phyloP scores from a whole-genome alignment of 495 filamentous ascomycete genomes.

The Aspergillus incahuasiensis region DNA sequence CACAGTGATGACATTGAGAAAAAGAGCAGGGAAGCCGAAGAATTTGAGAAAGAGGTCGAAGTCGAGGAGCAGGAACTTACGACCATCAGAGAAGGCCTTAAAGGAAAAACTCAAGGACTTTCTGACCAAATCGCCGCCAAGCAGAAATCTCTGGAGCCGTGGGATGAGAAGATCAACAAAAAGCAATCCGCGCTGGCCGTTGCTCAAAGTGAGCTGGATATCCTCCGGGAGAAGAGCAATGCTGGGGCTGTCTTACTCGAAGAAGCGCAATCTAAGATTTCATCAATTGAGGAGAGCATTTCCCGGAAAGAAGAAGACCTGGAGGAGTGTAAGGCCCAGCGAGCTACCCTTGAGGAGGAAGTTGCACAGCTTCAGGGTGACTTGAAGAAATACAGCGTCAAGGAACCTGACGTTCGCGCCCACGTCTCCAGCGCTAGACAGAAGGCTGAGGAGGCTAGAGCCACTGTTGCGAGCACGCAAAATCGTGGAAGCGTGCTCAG shows the following conservation, averaged over 20 bases:
- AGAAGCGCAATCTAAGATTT: slow-evolving; percentile 78
- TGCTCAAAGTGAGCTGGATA: slow-evolving; percentile 88
- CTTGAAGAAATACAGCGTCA: slow-evolving; percentile 61
- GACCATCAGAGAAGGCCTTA: slow-evolving; percentile 73
- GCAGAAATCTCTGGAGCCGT: slow-evolving; percentile 92
- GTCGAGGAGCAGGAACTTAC: slow-evolving; percentile 77
- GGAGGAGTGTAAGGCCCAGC: slow-evolving; percentile 68
- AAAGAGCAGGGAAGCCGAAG: slow-evolving; percentile 61
- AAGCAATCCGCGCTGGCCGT: slow-evolving; percentile 92
- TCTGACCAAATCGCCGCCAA: slow-evolving; percentile 89
- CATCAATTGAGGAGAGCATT: slow-evolving; percentile 63
- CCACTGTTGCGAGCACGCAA: slow-evolving; percentile 81
- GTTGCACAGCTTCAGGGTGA: slow-evolving; percentile 63
- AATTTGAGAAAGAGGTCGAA: slow-evolving; percentile 68
- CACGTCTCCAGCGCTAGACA: slow-evolving; percentile 84
- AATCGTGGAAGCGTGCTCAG: slow-evolving; percentile 89
- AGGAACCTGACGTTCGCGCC: slow-evolving; percentile 74
- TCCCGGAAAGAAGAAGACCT: slow-evolving; percentile 68
- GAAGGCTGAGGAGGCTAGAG: slow-evolving; percentile 91
- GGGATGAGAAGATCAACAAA: slow-evolving; percentile 93
- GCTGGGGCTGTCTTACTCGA: slow-evolving; percentile 76
- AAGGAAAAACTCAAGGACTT: slow-evolving; percentile 91
- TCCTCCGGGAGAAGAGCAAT: slow-evolving; percentile 81
- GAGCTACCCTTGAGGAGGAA: slow-evolving; percentile 68
- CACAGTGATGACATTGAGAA: slow-evolving; percentile 72